Percentiles rank a stretch among this genome's conserved stretches.
Evolutionary conservation across 306 rosid species (phyloP).

Genomic region (Lathyrus aphaca): DNA sequence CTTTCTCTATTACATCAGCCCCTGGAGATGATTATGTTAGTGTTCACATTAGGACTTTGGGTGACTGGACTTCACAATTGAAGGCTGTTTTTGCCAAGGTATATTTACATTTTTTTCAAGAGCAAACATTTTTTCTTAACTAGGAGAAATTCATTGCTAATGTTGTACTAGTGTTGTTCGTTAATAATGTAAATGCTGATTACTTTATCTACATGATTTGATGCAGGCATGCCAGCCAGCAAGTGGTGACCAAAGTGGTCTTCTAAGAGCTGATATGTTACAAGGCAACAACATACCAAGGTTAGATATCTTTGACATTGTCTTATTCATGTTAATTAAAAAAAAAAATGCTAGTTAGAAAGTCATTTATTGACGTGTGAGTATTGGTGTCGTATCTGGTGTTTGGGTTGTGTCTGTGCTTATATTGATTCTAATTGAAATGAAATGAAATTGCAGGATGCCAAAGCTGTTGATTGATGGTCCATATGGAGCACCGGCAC

Average conservation of each 20-base stretch:
- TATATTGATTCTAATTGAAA: neutral
- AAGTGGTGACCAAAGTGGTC: slow-evolving; percentile 71
- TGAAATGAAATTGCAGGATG: slow-evolving; percentile 54
- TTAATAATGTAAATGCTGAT: slow-evolving; percentile 18
- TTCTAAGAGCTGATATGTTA: slow-evolving; percentile 68
- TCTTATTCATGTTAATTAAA: neutral
- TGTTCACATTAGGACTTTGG: slow-evolving; percentile 78
- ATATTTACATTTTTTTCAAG: neutral
- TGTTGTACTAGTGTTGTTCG: slow-evolving; percentile 6
- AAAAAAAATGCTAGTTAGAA: neutral
- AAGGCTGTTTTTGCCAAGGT: slow-evolving; percentile 80
- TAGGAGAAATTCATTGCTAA: neutral
- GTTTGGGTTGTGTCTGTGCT: no score
- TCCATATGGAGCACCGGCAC: slow-evolving; percentile 94
- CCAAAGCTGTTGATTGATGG: slow-evolving; percentile 81
- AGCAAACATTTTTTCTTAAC: neutral
- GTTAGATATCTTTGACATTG: slow-evolving; percentile 37
- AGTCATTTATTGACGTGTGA: neutral
- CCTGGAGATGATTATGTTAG: slow-evolving; percentile 85
- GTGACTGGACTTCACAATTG: slow-evolving; percentile 89
- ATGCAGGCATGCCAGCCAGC: slow-evolving; percentile 82
- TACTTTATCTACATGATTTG: slow-evolving; percentile 21
- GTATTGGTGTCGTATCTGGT: no score
- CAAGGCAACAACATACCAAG: slow-evolving; percentile 58
- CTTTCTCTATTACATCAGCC: slow-evolving; percentile 88